Evolutionary conservation across 2,329 filamentous ascomycete genomes (phyloP).

Genomic region (Falciphora oryzae): DNA sequence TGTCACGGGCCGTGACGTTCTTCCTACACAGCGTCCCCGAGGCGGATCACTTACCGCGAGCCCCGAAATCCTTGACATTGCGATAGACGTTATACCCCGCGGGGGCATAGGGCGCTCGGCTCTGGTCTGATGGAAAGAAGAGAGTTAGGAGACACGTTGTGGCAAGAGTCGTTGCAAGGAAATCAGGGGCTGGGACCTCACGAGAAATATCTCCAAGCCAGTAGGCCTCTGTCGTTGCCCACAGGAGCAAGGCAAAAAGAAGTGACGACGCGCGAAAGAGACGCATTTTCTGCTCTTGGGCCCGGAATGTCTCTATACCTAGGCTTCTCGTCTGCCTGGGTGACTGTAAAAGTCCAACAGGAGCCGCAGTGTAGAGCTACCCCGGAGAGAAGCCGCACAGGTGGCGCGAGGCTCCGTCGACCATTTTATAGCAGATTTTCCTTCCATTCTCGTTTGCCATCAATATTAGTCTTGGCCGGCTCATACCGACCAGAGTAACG

Average conservation of each 20-base stretch:
- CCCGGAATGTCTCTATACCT: too few species aligned
- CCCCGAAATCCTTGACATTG: constrained; percentile 8
- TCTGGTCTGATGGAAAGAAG: constrained; percentile 29
- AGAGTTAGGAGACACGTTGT: background rate
- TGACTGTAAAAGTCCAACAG: background rate
- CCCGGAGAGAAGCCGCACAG: background rate
- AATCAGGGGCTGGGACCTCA: constrained; percentile 11
- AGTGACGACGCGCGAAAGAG: constrained; percentile 12
- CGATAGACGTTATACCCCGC: constrained; percentile 15
- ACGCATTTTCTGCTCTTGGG: background rate
- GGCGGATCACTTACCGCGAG: background rate
- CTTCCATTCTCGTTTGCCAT: too few species aligned
- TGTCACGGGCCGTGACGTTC: too few species aligned
- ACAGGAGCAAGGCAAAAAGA: constrained; percentile 24
- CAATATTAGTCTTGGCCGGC: too few species aligned
- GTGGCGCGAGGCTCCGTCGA: too few species aligned
- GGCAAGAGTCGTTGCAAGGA: background rate
- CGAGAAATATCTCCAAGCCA: constrained; percentile 29
- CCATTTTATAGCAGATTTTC: background rate
- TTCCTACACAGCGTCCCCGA: background rate
- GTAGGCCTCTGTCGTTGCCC: constrained; percentile 22
- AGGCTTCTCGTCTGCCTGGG: background rate
- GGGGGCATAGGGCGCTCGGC: constrained; percentile 35
- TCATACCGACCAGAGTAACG: background rate
- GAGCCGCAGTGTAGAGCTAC: background rate